Evolutionary conservation across 345 rosid species (phyloP).

Genomic region (Boechera retrofracta): DNA sequence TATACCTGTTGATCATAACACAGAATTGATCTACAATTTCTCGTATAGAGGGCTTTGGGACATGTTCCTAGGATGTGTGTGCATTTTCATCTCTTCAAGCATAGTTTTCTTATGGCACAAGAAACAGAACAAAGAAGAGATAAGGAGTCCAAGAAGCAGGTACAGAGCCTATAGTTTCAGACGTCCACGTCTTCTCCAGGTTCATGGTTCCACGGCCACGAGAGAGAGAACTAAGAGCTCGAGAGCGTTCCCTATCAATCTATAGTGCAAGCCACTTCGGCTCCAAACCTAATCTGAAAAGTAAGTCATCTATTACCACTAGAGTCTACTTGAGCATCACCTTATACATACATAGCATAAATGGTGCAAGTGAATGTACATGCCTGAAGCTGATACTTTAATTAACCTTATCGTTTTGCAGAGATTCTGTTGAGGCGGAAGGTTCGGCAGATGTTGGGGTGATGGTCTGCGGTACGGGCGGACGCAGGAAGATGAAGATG

Average conservation of each 20-base stretch:
- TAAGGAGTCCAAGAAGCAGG: slow-evolving; percentile 46
- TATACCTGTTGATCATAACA: slow-evolving; percentile 60
- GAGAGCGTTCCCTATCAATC: slow-evolving; percentile 56
- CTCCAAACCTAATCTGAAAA: slow-evolving; percentile 68
- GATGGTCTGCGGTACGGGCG: slow-evolving; percentile 39
- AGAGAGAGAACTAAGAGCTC: slow-evolving; percentile 50
- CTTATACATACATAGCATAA: background rate
- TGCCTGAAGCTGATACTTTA: slow-evolving; percentile 1
- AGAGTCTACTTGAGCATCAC: background rate
- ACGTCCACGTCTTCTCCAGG: slow-evolving; percentile 50
- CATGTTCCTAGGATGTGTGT: slow-evolving; percentile 59
- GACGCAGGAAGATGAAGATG: too few species aligned
- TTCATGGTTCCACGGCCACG: slow-evolving; percentile 45
- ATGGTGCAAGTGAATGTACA: background rate
- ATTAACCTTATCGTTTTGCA: slow-evolving; percentile 33
- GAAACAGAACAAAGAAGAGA: slow-evolving; percentile 45
- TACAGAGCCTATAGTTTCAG: slow-evolving; percentile 49
- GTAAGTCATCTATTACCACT: slow-evolving; percentile 49
- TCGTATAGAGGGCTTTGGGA: slow-evolving; percentile 54
- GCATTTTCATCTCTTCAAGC: slow-evolving; percentile 57
- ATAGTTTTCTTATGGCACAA: slow-evolving; percentile 67
- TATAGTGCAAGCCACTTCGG: slow-evolving; percentile 58
- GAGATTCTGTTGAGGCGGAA: slow-evolving; percentile 57
- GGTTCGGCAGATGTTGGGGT: slow-evolving; percentile 69
- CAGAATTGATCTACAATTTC: slow-evolving; percentile 45